Base-by-base conservation (phyloP, 2,329 filamentous ascomycete species). In the Pseudomassariella vexata region DNA sequence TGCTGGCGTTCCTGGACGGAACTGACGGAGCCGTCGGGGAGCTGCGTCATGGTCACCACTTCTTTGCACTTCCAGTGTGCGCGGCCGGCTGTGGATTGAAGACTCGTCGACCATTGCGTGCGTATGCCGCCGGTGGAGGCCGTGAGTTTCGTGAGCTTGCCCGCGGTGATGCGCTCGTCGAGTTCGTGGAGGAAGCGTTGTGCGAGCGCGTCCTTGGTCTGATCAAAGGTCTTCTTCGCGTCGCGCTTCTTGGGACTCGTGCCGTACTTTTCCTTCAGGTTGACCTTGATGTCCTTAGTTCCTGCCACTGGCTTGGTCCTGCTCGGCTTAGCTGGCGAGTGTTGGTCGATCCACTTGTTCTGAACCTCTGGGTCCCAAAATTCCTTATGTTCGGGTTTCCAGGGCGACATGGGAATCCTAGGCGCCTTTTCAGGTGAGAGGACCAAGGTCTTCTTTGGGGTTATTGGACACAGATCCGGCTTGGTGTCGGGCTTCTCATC, bases 51-150 rank as follows among this genome's bases (percentile, higher is more conserved):
- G 3, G 38, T 41, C 7, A 42, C 38, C 10, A 68, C 55, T 9
- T 68, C 72, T 48, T 81, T 79, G 15, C 75, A 69, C 43, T 71
- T 77, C 82, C 82, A 87, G 46, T 76, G 80, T 18, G 84, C 84
- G 24, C 82, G 70, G 0, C 85, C 85, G 10, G 85, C 85, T 0
- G 85, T 90, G 2, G 82, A 83, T 50, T 82, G 84, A 31, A 92
- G 73, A n/a, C 76, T 85, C 45, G 82, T 85, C 38, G 71, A 79
- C 85, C 85, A 92, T 25, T 75, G 58, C 22, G 90, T 66, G 35
- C 73, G 72, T 28, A 90, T 69, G 1, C 85, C 85, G 12, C 85
- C 84, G 0, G 82, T 84, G 1, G 66, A 57, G 3, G 66, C 62
- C 0, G 82, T 67, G 14, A 88, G 63, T 16, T 65, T 47, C 1